These are phyloP conservation scores for Plectranthus barbatus DNA, from an alignment of 257 asterid species.

Conservation along the genomic window DNA sequence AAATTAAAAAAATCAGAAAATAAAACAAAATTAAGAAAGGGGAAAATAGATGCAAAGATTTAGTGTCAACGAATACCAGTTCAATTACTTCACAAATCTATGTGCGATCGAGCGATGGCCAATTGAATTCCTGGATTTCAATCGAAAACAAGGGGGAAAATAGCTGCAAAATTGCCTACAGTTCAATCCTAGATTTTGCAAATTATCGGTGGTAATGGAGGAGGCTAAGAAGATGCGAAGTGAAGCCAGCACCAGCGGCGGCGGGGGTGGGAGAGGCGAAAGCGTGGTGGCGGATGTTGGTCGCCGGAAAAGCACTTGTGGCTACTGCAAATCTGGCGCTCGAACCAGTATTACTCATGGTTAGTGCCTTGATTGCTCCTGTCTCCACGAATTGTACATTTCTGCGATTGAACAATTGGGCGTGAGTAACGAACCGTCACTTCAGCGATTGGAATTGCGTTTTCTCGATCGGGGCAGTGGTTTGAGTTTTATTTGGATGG, in stretches of 20 bases:
- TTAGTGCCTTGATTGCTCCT: slow-evolving; percentile 23
- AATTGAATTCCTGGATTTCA: background rate
- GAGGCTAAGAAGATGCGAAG: slow-evolving; percentile 62
- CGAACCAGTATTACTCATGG: slow-evolving; percentile 71
- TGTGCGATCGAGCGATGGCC: background rate
- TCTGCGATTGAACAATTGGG: background rate
- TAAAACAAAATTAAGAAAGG: no score
- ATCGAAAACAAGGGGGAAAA: background rate
- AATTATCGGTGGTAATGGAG: slow-evolving; percentile 48
- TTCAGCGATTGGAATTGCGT: background rate
- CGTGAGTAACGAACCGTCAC: background rate
- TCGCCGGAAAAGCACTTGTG: slow-evolving; percentile 72
- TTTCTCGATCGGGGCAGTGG: background rate
- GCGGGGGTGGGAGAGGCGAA: slow-evolving; percentile 37
- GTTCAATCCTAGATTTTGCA: background rate
- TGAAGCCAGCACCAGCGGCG: slow-evolving; percentile 84
- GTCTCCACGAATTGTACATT: background rate
- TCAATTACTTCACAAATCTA: background rate
- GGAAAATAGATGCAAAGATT: background rate
- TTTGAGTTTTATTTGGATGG: background rate
- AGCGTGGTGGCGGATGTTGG: slow-evolving; percentile 72
- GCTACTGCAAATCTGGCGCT: slow-evolving; percentile 77
- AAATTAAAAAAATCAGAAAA: no score
- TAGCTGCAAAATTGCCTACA: background rate
- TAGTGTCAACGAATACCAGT: background rate